Base-by-base conservation (phyloP, 2,329 filamentous ascomycete species). In the Penicillium griseofulvum region DNA sequence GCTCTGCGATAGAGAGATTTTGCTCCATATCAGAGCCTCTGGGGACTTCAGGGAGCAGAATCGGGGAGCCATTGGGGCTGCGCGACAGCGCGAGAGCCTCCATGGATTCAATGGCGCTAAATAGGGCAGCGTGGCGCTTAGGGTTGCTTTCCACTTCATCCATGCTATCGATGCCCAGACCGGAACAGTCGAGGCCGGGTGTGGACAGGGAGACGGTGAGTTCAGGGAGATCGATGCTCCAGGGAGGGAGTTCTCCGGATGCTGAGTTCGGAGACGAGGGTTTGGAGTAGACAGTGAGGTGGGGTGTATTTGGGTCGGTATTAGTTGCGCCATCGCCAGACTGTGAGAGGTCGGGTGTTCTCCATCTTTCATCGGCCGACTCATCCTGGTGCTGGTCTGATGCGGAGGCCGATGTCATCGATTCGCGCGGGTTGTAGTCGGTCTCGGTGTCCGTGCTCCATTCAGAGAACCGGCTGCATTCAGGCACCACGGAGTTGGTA, bases 381-480 rank as follows among this genome's bases (percentile, higher is more conserved):
- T 59, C 52, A n/a, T 60, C 60, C 14, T 39, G 41, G 4, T 62
- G 59, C 16, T 68, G 50, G 46, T 71, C 67, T 48, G 74, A 68
- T 2, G 70, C 69, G 1, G 68, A 71, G 11, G 63, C 62, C 11
- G 73, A 74, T 37, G 62, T 66, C 67, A 73, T 72, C 2, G 72
- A 76, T 34, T 68, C 68, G 5, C 70, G 69, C 4, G 72, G 72
- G 31, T 67, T 54, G 22, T 63, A 56, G 22, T 63, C 61, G n/a
- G 68, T 56, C 11, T 75, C 72, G 9, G 68, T 70, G 49, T 74
- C 72, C 11, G 71, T 72, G 49, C 71, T 75, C 69, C 71, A 76
- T 61, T 73, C 70, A 0, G 74, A 76, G 47, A 76, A 76, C 7
- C 66, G 73, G 49, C 74, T 76, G 49, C 59, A 65, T 45, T 72